Conservation (phyloP, 2,329 filamentous ascomycete species). For the Colletotrichum euphorbiae region DNA sequence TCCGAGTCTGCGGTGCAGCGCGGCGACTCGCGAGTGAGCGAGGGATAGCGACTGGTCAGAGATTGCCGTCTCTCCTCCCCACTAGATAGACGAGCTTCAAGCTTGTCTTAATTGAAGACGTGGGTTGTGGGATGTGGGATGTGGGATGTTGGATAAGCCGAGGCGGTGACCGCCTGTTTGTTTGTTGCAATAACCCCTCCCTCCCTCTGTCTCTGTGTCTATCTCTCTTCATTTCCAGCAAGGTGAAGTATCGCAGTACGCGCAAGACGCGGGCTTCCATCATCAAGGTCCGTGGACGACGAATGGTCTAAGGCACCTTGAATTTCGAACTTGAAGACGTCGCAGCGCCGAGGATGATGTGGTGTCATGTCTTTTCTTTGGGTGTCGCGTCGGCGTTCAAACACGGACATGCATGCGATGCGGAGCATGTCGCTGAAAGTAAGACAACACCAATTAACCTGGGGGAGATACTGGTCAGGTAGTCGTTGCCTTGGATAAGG, state of each 20-base stretch:
- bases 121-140: neutral
- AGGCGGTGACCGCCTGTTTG: conserved; percentile 3
- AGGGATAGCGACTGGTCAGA: neutral
- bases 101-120: neutral
- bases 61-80: neutral
- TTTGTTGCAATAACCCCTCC: too few species aligned
- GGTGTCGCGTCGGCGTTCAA: neutral
- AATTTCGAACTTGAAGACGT: neutral
- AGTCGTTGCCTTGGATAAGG: neutral
- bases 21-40: too few species aligned
- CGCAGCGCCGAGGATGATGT: neutral
- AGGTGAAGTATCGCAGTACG: too few species aligned
- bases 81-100: neutral
- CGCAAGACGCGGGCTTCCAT: too few species aligned
- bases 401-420: neutral
- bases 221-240: too few species aligned
- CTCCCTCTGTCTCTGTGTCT: too few species aligned
- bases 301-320: too few species aligned
- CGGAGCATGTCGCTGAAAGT: neutral
- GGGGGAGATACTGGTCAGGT: neutral
- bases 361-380: neutral
- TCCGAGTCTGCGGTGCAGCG: neutral
- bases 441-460: conserved; percentile 15
- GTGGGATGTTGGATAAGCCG: neutral
- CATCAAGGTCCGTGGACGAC: too few species aligned